Percentiles rank a stretch among this genome's conserved stretches.
These are phyloP conservation scores for Colletotrichum musicola DNA, from an alignment of 2,329 filamentous ascomycete species.

Conservation along the genomic window DNA sequence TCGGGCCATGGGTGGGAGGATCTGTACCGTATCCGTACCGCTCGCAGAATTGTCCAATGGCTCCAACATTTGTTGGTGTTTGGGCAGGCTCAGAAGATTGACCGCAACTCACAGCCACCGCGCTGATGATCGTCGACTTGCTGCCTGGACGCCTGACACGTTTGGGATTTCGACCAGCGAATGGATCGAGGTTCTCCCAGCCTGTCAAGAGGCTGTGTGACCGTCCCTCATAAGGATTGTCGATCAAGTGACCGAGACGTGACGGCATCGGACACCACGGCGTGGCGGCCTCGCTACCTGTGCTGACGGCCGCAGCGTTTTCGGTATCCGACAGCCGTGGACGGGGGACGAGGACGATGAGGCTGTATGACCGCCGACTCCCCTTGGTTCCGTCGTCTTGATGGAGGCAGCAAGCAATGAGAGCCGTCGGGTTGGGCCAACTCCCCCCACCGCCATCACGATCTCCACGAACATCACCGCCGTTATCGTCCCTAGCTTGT, in stretches of 20 bases:
- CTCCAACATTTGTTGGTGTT: not conserved
- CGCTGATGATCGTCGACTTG: not conserved
- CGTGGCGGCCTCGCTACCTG: not conserved
- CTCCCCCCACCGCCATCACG: slow-evolving; percentile 1
- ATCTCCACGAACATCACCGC: slow-evolving; percentile 15
- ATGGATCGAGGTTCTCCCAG: not conserved
- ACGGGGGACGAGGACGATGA: not conserved
- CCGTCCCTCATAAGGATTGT: not conserved
- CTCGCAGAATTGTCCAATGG: not conserved
- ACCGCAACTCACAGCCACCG: not conserved
- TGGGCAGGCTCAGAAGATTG: not conserved
- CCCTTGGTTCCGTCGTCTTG: not conserved
- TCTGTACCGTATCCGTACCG: not conserved
- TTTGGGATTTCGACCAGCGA: not conserved
- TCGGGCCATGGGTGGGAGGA: not conserved
- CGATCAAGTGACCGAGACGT: slow-evolving; percentile 4
- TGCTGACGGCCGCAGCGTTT: slow-evolving; percentile 7
- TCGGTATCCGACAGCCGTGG: not conserved
- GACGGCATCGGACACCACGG: slow-evolving; percentile 2
- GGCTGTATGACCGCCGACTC: not conserved
- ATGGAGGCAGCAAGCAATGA: not conserved
- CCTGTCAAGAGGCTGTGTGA: slow-evolving; percentile 1
- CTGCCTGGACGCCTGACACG: not conserved
- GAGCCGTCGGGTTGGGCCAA: not conserved
- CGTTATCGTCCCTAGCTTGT: not conserved